These are phyloP conservation scores for Malassezia furfur DNA, from an alignment of 1,284 basidiomycete genomes.

Conservation along the genomic window DNA sequence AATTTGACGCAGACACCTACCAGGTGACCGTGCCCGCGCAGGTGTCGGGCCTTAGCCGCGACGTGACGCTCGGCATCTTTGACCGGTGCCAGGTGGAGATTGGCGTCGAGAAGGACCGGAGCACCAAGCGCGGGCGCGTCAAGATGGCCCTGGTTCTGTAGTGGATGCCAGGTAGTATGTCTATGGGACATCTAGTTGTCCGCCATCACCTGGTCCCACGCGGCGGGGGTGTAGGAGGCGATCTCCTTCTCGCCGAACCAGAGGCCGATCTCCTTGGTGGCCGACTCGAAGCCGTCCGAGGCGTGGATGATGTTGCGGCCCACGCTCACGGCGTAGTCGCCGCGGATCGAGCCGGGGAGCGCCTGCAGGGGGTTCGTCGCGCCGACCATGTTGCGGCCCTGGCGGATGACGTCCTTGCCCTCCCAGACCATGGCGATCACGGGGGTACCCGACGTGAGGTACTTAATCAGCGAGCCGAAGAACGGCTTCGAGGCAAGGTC, in stretches of 20 bases:
- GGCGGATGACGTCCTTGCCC: slow-evolving; percentile 44
- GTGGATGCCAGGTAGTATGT: neutral
- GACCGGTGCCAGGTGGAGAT: slow-evolving; percentile 84
- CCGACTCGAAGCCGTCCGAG: slow-evolving; percentile 51
- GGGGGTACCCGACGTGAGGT: slow-evolving; percentile 40
- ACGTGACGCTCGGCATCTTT: slow-evolving; percentile 56
- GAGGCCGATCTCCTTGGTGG: slow-evolving; percentile 52
- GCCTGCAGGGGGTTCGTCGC: slow-evolving; percentile 41
- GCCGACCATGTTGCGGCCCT: slow-evolving; percentile 42
- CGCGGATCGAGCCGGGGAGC: slow-evolving; percentile 36
- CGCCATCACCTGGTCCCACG: slow-evolving; percentile 37
- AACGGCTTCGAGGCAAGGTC: slow-evolving; percentile 40
- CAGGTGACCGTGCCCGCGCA: slow-evolving; percentile 61
- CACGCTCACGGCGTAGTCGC: slow-evolving; percentile 36
- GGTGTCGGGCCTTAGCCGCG: slow-evolving; percentile 23
- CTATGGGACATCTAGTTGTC: slow-evolving; percentile 24
- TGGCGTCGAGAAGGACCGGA: slow-evolving; percentile 83
- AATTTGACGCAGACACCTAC: slow-evolving; percentile 86
- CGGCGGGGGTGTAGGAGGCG: slow-evolving; percentile 49
- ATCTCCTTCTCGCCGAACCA: slow-evolving; percentile 51
- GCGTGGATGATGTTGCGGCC: slow-evolving; percentile 52
- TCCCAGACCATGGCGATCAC: slow-evolving; percentile 45
- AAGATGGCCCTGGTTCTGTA: slow-evolving; percentile 67
- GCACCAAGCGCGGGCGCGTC: slow-evolving; percentile 83
- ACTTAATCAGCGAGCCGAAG: slow-evolving; percentile 32